A percentile compares a stretch with the other conserved stretches of the same genome.
These are phyloP conservation scores for Aegilops tauschii DNA, from an alignment of 176 grass and related monocot genomes.

Conservation along the genomic window DNA sequence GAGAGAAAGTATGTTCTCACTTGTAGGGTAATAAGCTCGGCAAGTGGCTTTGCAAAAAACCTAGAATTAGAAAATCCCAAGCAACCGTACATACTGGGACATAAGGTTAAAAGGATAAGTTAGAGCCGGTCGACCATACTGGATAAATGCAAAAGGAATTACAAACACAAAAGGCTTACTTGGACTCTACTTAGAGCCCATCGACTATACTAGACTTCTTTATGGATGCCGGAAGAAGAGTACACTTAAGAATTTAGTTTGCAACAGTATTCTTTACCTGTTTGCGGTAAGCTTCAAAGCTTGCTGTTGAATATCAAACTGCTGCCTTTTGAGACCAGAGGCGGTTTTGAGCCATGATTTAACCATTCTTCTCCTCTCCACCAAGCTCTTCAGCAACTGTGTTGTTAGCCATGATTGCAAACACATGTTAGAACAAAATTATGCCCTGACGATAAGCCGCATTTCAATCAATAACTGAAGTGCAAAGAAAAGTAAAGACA, in stretches of 20 bases:
- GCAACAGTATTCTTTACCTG: constrained; percentile 42
- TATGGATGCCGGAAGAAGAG: no score
- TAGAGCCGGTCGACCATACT: constrained; percentile 30
- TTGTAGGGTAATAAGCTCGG: constrained; percentile 93
- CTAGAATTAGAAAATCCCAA: constrained; percentile 95
- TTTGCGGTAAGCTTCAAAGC: constrained; percentile 98
- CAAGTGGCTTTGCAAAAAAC: constrained; percentile 96
- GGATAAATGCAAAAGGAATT: not conserved
- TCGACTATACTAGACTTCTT: no score
- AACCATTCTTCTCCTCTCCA: constrained; percentile 94
- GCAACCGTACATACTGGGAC: constrained; percentile 93
- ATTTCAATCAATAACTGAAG: constrained; percentile 13
- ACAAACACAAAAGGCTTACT: no score
- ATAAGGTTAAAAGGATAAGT: constrained; percentile 38
- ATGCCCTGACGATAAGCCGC: not conserved
- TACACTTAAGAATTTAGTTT: no score
- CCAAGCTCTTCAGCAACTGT: constrained; percentile 84
- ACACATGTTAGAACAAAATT: constrained; percentile 19
- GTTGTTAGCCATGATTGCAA: constrained; percentile 19
- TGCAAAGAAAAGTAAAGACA: not conserved
- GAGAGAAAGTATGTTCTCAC: constrained; percentile 49
- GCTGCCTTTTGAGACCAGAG: constrained; percentile 83
- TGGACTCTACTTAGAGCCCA: no score
- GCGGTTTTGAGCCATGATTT: constrained; percentile 91
- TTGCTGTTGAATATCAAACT: constrained; percentile 97